These are phyloP conservation scores for Stephanodiscus triporus DNA, from an alignment of 108 stramenopile genomes.

Conservation along the genomic window DNA sequence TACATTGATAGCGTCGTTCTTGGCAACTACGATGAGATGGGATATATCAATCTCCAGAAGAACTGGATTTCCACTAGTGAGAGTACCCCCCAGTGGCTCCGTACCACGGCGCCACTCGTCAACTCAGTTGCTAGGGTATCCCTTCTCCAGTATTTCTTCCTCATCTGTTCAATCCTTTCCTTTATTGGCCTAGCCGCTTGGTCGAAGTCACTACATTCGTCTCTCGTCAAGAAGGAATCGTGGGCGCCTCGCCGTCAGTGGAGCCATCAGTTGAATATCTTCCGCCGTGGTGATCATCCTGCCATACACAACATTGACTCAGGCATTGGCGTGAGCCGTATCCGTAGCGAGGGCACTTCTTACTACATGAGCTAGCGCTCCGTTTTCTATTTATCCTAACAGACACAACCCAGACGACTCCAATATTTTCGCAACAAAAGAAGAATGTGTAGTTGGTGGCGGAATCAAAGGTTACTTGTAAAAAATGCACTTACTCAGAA, in stretches of 20 bases:
- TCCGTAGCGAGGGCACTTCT: slow-evolving; percentile 5
- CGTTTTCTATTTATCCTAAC: not conserved
- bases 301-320: not conserved
- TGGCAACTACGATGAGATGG: slow-evolving; percentile 80
- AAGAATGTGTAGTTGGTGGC: too few relatives aligned
- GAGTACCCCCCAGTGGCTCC: slow-evolving; percentile 14
- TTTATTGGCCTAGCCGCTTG: slow-evolving; percentile 24
- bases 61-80: slow-evolving; percentile 18
- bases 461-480: not conserved
- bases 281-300: slow-evolving; percentile 4
- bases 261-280: not conserved
- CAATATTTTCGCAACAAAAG: too few relatives aligned
- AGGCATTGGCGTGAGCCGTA: slow-evolving; percentile 3
- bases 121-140: slow-evolving; percentile 29
- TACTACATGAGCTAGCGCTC: slow-evolving; percentile 4
- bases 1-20: slow-evolving; percentile 72
- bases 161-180: slow-evolving; percentile 16
- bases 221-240: slow-evolving; percentile 23
- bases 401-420: not conserved
- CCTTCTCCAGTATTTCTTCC: slow-evolving; percentile 31
- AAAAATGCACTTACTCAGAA: not conserved
- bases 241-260: slow-evolving; percentile 33
- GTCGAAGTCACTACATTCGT: slow-evolving; percentile 21
- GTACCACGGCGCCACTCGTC: slow-evolving; percentile 24
- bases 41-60: slow-evolving; percentile 59